phyloP scores from a whole-genome alignment of 176 grass and related monocot species.

The Eleusine indica region DNA sequence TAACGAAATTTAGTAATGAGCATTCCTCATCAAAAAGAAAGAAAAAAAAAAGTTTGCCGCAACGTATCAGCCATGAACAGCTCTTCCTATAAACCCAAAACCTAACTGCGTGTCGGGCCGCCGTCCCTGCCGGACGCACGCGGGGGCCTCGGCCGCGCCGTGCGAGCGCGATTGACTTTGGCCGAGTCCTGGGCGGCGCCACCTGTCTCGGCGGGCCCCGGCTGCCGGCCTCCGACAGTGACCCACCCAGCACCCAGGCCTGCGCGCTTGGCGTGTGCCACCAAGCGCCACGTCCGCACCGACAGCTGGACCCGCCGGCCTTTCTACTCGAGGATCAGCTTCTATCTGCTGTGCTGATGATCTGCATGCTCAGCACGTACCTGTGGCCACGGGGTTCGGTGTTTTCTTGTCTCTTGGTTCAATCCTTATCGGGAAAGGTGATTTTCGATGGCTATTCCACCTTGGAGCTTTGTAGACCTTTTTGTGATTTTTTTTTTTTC shows the following conservation, averaged over 20 bases:
- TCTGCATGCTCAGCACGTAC: not conserved
- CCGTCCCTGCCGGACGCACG: too few species aligned
- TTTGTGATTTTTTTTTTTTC: too few species aligned
- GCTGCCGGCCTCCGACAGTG: conserved; percentile 37
- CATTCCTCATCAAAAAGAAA: too few species aligned
- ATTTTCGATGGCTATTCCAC: not conserved
- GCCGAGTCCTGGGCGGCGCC: conserved; percentile 4
- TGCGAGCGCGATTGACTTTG: conserved; percentile 10
- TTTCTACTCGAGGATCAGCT: not conserved
- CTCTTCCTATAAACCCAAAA: not conserved
- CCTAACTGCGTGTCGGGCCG: too few species aligned
- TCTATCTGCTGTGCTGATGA: not conserved
- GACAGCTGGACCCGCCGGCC: not conserved
- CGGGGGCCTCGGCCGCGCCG: too few species aligned
- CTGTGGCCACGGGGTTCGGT: not conserved
- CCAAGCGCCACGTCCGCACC: conserved; percentile 4
- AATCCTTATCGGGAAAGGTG: not conserved
- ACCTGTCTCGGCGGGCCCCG: conserved; percentile 11
- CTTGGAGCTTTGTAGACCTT: not conserved
- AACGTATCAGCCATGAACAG: too few species aligned
- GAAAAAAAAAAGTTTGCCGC: too few species aligned
- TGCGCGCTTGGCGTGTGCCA: not conserved
- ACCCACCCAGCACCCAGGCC: not conserved
- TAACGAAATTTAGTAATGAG: too few species aligned
- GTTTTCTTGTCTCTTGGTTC: not conserved